phyloP scores from a whole-genome alignment of 2,329 filamentous ascomycete genomes.

The Aspergillus aculeatinus region DNA sequence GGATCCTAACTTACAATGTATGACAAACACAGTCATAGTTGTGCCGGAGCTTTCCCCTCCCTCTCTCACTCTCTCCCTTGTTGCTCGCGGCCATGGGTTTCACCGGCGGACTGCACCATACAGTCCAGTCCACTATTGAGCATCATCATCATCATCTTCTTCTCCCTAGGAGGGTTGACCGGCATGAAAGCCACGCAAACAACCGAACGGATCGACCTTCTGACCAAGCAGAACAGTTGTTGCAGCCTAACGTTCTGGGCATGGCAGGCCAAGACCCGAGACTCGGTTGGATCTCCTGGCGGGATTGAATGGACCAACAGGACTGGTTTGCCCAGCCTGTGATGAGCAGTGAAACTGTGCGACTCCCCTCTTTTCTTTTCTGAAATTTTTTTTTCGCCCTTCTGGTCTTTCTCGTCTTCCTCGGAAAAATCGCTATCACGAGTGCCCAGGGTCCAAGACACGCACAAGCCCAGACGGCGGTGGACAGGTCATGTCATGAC shows the following conservation, averaged over 20 bases:
- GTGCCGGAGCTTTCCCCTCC: too few relatives aligned
- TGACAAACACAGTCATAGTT: not conserved
- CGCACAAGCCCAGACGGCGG: not conserved
- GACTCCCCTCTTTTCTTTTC: not conserved
- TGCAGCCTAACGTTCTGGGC: constrained; percentile 4
- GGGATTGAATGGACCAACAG: constrained; percentile 1
- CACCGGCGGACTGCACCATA: not conserved
- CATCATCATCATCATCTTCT: not conserved
- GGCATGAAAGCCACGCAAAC: constrained; percentile 4
- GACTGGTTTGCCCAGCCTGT: not conserved
- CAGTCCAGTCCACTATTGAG: not conserved
- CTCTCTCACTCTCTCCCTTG: not conserved
- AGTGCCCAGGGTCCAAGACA: not conserved
- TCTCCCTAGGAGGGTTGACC: not conserved
- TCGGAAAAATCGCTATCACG: not conserved
- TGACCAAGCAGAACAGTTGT: constrained; percentile 8
- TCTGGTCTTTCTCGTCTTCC: not conserved
- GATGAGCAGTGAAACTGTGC: not conserved
- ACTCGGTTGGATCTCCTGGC: constrained; percentile 2
- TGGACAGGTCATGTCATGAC: too few relatives aligned
- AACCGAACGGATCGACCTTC: not conserved
- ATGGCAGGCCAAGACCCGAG: not conserved
- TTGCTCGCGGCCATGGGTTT: not conserved
- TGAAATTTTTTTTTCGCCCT: too few relatives aligned
- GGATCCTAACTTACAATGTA: not conserved